Conservation (phyloP, 2,329 filamentous ascomycete genomes). For the Aspergillus terreus region DNA sequence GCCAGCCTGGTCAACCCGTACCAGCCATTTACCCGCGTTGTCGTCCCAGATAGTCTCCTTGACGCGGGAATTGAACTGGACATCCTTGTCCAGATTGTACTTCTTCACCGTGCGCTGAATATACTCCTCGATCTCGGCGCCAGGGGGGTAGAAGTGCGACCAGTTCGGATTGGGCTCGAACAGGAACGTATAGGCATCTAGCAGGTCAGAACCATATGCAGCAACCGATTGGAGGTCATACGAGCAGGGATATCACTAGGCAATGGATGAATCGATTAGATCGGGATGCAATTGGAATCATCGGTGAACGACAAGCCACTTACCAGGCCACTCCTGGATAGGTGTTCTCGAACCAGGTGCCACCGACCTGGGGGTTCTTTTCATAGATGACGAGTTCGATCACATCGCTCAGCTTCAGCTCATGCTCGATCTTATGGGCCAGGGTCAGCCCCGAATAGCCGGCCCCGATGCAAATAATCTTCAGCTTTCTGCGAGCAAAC, state of each 20-base stretch:
- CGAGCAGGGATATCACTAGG: conserved; percentile 13
- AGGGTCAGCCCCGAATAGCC: conserved; percentile 32
- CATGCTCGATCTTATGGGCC: conserved; percentile 37
- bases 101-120: conserved; percentile 37
- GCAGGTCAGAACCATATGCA: conserved; percentile 8
- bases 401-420: conserved; percentile 23
- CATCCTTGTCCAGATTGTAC: conserved; percentile 36
- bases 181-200: conserved; percentile 38
- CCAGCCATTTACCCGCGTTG: conserved; percentile 11
- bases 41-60: conserved; percentile 37
- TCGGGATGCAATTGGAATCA: not conserved
- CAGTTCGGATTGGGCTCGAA: conserved; percentile 43
- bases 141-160: conserved; percentile 38
- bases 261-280: not conserved
- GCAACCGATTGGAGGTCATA: not conserved
- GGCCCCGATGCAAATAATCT: conserved; percentile 16
- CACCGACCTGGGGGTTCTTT: conserved; percentile 25
- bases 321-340: conserved; percentile 32
- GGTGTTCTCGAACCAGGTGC: conserved; percentile 24
- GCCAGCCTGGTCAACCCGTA: conserved; percentile 15
- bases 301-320: not conserved
- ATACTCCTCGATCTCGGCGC: conserved; percentile 41
- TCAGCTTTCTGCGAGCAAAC: conserved; percentile 3
- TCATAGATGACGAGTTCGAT: conserved; percentile 24
- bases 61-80: conserved; percentile 38